Conservation (phyloP, 345 rosid genomes). For the Rhodamnia rubescens region DNA sequence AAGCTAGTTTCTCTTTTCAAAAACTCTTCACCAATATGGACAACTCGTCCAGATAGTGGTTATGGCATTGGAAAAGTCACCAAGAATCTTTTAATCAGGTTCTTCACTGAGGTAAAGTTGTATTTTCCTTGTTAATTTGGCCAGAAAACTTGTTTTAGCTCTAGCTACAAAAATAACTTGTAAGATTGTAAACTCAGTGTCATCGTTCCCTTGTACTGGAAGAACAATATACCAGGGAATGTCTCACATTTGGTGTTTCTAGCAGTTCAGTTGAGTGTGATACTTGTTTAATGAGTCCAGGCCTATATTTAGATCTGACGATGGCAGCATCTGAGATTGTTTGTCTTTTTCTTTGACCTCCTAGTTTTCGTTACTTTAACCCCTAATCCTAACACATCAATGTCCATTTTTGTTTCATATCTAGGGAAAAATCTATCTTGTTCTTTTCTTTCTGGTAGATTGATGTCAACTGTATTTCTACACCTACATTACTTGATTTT, state of each 20-base stretch:
- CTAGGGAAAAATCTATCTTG: background rate
- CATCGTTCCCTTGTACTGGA: background rate
- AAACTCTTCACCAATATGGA: background rate
- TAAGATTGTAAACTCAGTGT: background rate
- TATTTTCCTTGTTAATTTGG: background rate
- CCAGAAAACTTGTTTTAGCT: background rate
- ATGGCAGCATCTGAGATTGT: too few species aligned
- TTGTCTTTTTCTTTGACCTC: too few species aligned
- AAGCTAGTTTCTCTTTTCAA: background rate
- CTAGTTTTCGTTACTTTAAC: too few species aligned
- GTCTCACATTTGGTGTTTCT: background rate
- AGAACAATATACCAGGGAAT: background rate
- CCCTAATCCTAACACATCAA: background rate
- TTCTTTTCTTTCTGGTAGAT: too few species aligned
- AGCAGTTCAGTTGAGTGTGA: background rate
- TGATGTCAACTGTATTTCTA: too few species aligned
- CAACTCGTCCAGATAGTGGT: conserved; percentile 69
- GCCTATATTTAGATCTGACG: background rate
- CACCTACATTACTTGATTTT: too few species aligned
- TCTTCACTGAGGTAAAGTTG: conserved; percentile 65
- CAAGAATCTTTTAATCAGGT: conserved; percentile 56
- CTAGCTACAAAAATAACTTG: background rate
- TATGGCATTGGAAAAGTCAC: conserved; percentile 88
- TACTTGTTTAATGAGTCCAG: background rate
- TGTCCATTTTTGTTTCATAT: background rate